phyloP scores from a whole-genome alignment of 306 rosid species.

The Bauhinia variegata region DNA sequence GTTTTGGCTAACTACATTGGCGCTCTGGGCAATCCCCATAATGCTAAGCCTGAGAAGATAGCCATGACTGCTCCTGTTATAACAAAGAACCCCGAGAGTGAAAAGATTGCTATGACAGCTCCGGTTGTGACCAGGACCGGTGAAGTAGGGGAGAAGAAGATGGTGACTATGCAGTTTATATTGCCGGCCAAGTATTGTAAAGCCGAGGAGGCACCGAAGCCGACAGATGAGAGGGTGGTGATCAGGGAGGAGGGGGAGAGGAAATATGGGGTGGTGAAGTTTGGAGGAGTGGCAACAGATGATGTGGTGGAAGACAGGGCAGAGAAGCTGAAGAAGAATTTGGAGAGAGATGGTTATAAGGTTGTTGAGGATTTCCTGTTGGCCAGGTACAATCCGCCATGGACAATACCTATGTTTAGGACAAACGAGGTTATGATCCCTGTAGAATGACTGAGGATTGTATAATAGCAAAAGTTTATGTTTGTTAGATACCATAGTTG shows the following conservation, averaged over 20 bases:
- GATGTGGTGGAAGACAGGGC: constrained; percentile 65
- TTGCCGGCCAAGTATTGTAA: constrained; percentile 61
- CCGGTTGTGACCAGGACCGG: constrained; percentile 66
- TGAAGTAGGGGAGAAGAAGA: constrained; percentile 37
- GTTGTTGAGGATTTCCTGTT: constrained; percentile 63
- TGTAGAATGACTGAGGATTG: constrained; percentile 46
- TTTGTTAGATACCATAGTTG: not conserved
- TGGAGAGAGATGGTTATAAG: constrained; percentile 84
- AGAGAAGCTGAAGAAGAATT: constrained; percentile 55
- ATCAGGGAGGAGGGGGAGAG: constrained; percentile 73
- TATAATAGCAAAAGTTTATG: not conserved
- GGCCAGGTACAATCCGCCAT: constrained; percentile 92
- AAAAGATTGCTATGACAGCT: constrained; percentile 75
- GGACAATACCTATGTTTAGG: constrained; percentile 72
- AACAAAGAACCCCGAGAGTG: constrained; percentile 49
- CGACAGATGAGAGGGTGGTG: constrained; percentile 79
- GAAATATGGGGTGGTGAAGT: constrained; percentile 77
- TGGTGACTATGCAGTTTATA: constrained; percentile 75
- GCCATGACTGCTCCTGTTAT: constrained; percentile 88
- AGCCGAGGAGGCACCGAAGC: constrained; percentile 84
- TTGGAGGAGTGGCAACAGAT: constrained; percentile 66
- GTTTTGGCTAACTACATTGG: constrained; percentile 83
- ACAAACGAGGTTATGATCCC: constrained; percentile 88
- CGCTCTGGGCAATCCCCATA: constrained; percentile 72
- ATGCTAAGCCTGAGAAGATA: constrained; percentile 71